Percentiles rank a stretch among this genome's conserved stretches.
Evolutionary conservation across 2,329 filamentous ascomycete genomes (phyloP).

Genomic region (Sporothrix pseudoabietina): DNA sequence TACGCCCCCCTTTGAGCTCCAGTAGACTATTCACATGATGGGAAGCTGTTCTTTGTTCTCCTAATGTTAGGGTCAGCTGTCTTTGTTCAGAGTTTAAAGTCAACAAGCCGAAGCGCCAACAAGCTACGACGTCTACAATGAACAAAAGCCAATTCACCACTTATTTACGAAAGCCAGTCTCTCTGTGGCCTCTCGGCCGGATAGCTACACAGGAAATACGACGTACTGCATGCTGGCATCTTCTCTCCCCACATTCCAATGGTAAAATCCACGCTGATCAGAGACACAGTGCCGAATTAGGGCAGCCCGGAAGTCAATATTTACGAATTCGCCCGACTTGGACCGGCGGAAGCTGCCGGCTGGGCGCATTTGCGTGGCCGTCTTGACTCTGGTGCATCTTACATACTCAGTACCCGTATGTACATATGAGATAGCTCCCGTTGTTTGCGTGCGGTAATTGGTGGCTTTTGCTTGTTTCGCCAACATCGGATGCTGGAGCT

Average conservation of each 20-base stretch:
- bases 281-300: constrained; percentile 1
- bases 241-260: background rate
- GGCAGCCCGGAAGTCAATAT: background rate
- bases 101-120: background rate
- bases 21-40: background rate
- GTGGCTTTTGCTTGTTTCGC: constrained; percentile 12
- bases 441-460: background rate
- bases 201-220: background rate
- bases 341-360: constrained; percentile 11
- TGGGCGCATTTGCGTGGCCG: background rate
- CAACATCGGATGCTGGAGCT: constrained; percentile 12
- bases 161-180: background rate
- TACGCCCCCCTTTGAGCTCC: background rate
- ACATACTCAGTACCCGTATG: background rate
- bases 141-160: background rate
- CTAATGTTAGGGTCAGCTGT: background rate
- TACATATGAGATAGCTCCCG: background rate
- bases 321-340: background rate
- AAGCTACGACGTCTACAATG: background rate
- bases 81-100: background rate
- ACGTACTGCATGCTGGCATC: background rate
- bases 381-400: too few species aligned
- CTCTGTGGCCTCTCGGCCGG: background rate
- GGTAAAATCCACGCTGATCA: background rate
- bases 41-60: constrained; percentile 3